Conservation (phyloP, 352 stramenopile genomes). For the Phytopythium delawarense region DNA sequence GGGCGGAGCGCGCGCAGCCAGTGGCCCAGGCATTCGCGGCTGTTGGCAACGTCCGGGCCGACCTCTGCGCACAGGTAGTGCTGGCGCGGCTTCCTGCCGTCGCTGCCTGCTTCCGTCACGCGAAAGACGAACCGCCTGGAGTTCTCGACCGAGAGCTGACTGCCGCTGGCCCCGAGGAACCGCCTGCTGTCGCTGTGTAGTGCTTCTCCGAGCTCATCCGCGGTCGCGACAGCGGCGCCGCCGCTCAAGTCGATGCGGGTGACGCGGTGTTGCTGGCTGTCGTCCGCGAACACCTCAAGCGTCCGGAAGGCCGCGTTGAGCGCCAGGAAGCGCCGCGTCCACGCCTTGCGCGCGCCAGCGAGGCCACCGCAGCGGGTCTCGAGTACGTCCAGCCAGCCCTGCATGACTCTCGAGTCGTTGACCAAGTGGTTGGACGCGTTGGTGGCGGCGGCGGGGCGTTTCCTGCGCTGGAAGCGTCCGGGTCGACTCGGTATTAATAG, state of each 20-base stretch:
- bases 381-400: conserved; percentile 60
- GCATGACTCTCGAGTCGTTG: conserved; percentile 20
- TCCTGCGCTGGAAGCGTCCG: background rate
- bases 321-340: conserved; percentile 43
- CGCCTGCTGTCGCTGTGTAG: conserved; percentile 8
- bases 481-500: background rate
- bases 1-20: conserved; percentile 44
- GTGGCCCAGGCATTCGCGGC: conserved; percentile 36
- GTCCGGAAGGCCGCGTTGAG: conserved; percentile 42
- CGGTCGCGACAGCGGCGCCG: conserved; percentile 36
- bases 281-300: conserved; percentile 62
- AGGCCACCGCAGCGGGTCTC: conserved; percentile 16
- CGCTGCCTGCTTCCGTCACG: conserved; percentile 28
- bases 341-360: conserved; percentile 24
- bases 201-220: conserved; percentile 53
- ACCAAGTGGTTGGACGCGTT: background rate
- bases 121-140: conserved; percentile 66
- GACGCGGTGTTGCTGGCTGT: conserved; percentile 32
- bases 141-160: conserved; percentile 41
- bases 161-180: conserved; percentile 7
- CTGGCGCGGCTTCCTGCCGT: conserved; percentile 7
- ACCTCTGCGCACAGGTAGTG: conserved; percentile 64
- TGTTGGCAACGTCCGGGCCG: conserved; percentile 22
- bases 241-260: conserved; percentile 34
- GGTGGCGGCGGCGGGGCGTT: background rate